phyloP scores from a whole-genome alignment of 441 rosid species.

The Adansonia rubrostipa region DNA sequence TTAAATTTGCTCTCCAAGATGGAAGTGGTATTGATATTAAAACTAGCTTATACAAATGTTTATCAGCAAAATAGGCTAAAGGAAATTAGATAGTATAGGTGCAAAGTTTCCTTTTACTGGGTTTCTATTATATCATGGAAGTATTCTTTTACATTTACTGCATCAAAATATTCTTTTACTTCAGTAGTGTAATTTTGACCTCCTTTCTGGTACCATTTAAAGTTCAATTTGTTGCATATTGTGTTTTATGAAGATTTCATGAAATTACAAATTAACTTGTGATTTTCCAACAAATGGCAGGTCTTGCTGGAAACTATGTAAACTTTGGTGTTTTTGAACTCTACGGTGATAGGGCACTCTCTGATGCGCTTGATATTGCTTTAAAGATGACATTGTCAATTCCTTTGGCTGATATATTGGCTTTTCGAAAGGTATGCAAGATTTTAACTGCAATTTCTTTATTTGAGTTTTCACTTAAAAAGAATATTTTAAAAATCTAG shows the following conservation, averaged over 20 bases:
- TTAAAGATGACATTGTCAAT: constrained; percentile 88
- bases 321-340: constrained; percentile 99
- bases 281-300: constrained; percentile 53
- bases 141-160: neutral
- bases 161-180: neutral
- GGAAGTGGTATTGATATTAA: neutral
- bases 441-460: constrained; percentile 6
- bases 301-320: constrained; percentile 91
- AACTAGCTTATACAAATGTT: neutral
- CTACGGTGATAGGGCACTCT: constrained; percentile 98
- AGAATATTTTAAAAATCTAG: neutral
- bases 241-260: constrained; percentile 18
- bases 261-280: neutral
- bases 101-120: neutral
- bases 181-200: neutral
- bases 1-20: neutral
- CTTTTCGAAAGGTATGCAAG: constrained; percentile 81
- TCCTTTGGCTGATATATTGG: constrained; percentile 91
- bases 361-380: constrained; percentile 92
- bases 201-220: neutral
- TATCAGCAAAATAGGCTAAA: neutral
- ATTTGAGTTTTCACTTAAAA: neutral
- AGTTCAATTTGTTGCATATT: neutral
- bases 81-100: neutral
- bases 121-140: neutral